Percentiles rank a stretch among this genome's conserved stretches.
phyloP scores from a whole-genome alignment of 768 basidiomycete genomes.

The Mycena vulgaris region DNA sequence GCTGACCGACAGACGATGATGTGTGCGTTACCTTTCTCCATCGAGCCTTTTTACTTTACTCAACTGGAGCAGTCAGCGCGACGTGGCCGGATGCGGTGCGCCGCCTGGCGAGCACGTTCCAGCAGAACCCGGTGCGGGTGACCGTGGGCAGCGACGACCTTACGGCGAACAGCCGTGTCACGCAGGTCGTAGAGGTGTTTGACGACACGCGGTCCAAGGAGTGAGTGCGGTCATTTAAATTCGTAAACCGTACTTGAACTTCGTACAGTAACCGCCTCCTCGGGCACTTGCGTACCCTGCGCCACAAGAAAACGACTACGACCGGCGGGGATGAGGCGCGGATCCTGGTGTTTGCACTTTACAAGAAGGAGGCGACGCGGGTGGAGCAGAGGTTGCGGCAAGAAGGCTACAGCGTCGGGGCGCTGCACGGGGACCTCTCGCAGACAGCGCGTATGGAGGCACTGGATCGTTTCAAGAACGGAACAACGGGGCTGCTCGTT shows the following conservation, averaged over 20 bases:
- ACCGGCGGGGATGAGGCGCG: conserved; percentile 71
- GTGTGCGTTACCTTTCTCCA: conserved; percentile 72
- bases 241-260: conserved; percentile 2
- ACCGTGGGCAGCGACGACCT: conserved; percentile 97
- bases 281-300: conserved; percentile 66
- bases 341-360: conserved; percentile 93
- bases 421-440: conserved; percentile 92
- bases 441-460: conserved; percentile 89
- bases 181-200: conserved; percentile 93
- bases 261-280: conserved; percentile 70
- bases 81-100: conserved; percentile 98
- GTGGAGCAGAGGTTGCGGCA: conserved; percentile 84
- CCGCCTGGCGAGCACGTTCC: conserved; percentile 90
- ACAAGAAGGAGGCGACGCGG: conserved; percentile 97
- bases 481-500: conserved; percentile 85
- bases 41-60: conserved; percentile 2
- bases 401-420: conserved; percentile 83
- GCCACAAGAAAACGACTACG: conserved; percentile 74
- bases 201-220: conserved; percentile 90
- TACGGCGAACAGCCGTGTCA: conserved; percentile 94
- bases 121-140: conserved; percentile 86
- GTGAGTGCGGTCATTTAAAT: conserved; percentile 59
- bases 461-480: conserved; percentile 88
- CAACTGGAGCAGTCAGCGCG: conserved; percentile 81
- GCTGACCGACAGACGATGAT: conserved; percentile 91